phyloP scores from a whole-genome alignment of 331 rosid genomes.

The Quercus lobata region DNA sequence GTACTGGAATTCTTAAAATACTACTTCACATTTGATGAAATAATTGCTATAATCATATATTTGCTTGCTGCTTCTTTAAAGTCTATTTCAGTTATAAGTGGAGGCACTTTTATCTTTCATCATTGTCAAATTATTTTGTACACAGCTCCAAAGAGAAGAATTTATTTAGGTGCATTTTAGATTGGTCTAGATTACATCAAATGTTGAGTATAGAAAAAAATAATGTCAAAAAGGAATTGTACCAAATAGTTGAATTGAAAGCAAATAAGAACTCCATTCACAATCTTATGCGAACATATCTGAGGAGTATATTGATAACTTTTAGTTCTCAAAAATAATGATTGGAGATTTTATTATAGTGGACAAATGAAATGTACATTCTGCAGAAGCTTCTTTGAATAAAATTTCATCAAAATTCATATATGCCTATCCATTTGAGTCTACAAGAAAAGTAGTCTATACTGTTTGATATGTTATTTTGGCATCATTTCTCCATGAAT shows the following conservation, averaged over 20 bases:
- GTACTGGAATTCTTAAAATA: not conserved
- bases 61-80: no score
- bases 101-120: no score
- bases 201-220: not conserved
- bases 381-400: not conserved
- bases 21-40: no score
- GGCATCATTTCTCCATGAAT: not conserved
- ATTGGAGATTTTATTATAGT: not conserved
- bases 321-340: not conserved
- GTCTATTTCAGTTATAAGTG: no score
- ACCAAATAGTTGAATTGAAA: not conserved
- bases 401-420: not conserved
- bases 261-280: not conserved
- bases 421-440: not conserved
- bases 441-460: not conserved
- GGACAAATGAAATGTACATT: not conserved
- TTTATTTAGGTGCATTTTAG: not conserved
- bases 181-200: not conserved
- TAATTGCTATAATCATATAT: no score
- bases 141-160: not conserved
- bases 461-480: not conserved
- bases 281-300: not conserved
- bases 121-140: not conserved
- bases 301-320: not conserved
- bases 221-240: not conserved